Percentiles rank a stretch among this genome's conserved stretches.
Evolutionary conservation across 2,329 filamentous ascomycete species (phyloP).

Genomic region (Epichloe sibirici): DNA sequence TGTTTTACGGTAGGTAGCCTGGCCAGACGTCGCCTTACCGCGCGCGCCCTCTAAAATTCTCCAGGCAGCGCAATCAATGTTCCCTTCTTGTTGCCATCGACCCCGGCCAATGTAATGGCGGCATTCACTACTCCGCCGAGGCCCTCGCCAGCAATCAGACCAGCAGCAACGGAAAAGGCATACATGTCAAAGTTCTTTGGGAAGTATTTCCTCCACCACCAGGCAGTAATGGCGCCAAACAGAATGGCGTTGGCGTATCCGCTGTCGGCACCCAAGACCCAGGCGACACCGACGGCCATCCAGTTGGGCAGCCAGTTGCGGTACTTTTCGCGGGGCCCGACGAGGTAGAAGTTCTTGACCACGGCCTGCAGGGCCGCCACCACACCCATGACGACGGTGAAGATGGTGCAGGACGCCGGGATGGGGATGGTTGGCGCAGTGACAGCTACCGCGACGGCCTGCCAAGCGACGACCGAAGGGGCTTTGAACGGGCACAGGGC

Average conservation of each 20-base stretch:
- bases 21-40: too few species aligned
- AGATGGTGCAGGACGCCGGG: slow-evolving; percentile 40
- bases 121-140: slow-evolving; percentile 51
- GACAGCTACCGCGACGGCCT: slow-evolving; percentile 49
- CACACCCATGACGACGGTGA: slow-evolving; percentile 41
- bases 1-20: too few species aligned
- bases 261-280: slow-evolving; percentile 41
- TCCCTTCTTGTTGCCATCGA: slow-evolving; percentile 13
- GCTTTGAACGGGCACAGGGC: slow-evolving; percentile 43
- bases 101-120: slow-evolving; percentile 25
- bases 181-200: slow-evolving; percentile 40
- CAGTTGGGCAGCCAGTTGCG: slow-evolving; percentile 48
- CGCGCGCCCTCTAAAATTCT: not conserved
- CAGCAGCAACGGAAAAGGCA: slow-evolving; percentile 47
- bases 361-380: slow-evolving; percentile 39
- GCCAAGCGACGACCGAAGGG: slow-evolving; percentile 54
- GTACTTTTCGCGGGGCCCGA: slow-evolving; percentile 40
- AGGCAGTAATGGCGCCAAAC: slow-evolving; percentile 40
- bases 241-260: slow-evolving; percentile 45
- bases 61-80: not conserved
- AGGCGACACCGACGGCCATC: slow-evolving; percentile 48
- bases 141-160: slow-evolving; percentile 50
- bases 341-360: slow-evolving; percentile 40
- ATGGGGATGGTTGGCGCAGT: slow-evolving; percentile 45
- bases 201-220: slow-evolving; percentile 41